Evolutionary conservation across 495 filamentous ascomycete genomes (phyloP).

Genomic region (Trichoderma virens): DNA sequence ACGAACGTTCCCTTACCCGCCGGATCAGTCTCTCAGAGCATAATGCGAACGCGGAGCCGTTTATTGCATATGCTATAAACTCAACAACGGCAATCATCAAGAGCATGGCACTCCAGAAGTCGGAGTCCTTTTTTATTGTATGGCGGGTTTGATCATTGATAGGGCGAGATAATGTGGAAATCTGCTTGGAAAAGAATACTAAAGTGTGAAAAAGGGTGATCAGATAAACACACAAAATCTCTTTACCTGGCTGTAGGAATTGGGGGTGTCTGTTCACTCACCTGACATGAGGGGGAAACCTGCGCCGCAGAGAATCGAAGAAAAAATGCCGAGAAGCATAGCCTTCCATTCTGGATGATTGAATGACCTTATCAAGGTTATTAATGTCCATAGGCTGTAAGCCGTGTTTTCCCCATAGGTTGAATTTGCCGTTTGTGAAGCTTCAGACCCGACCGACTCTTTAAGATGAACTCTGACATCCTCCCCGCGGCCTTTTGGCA

Average conservation of each 20-base stretch:
- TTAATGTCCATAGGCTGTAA: slow-evolving; percentile 71
- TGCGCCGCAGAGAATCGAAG: slow-evolving; percentile 71
- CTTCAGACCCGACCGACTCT: too few relatives aligned
- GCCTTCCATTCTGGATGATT: slow-evolving; percentile 64
- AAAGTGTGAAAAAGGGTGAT: slow-evolving; percentile 66
- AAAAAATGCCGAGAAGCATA: slow-evolving; percentile 72
- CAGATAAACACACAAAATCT: slow-evolving; percentile 53
- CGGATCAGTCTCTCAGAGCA: slow-evolving; percentile 69
- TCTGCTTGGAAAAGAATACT: slow-evolving; percentile 85
- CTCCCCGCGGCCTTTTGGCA: too few relatives aligned
- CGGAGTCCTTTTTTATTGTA: slow-evolving; percentile 55
- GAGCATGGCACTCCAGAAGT: slow-evolving; percentile 94
- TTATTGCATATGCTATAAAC: slow-evolving; percentile 50
- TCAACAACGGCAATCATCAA: slow-evolving; percentile 77
- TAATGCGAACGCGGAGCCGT: slow-evolving; percentile 57
- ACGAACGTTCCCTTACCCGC: slow-evolving; percentile 64
- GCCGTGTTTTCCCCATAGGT: slow-evolving; percentile 50
- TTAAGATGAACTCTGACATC: too few relatives aligned
- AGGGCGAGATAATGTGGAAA: slow-evolving; percentile 41
- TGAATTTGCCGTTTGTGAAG: too few relatives aligned
- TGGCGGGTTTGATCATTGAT: slow-evolving; percentile 26
- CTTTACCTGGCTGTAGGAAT: too few relatives aligned
- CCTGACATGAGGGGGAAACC: too few relatives aligned
- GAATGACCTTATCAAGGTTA: slow-evolving; percentile 81
- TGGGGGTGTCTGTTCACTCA: too few relatives aligned